Base-by-base conservation (phyloP, 1,284 basidiomycete species). In the Moniliella sp. region DNA sequence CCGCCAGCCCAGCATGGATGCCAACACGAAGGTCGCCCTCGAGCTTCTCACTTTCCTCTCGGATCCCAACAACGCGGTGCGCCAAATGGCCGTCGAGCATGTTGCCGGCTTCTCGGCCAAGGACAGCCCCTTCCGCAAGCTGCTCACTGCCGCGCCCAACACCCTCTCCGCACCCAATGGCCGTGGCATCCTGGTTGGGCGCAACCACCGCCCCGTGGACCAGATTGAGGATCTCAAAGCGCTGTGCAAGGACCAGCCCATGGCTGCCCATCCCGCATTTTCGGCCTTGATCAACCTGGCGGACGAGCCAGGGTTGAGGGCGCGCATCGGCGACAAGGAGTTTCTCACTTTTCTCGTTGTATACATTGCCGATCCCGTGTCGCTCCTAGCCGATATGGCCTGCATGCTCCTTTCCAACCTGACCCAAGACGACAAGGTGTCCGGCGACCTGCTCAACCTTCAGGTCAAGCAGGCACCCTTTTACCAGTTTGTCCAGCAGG, bases 401-500 rank as follows among this genome's bases (percentile, higher is more conserved):
- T 74, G 81, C 18, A 97, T 99, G 91, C 69, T 97, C 1, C 70
- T 97, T 4, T 93, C 86, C 12, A 99, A 99, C 62, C 66, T 94
- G 27, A 82, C 83, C 10, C 72, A 79, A 9, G 74, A 80, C 32
- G 69, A 80, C 3, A 64, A 69, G 0, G 70, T 78, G 30, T 76
- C 77, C 42, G 65, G 72, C 2, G 61, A 68, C 1, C 64, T 93
- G 7, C 65, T 86, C 3, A 66, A 67, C 2, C 65, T 86, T 18
- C 71, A 44, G 19, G 48, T 58, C 18, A 44, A 46, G 15, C 42
- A 47, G 10, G 40, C 43, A 15, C 51, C 51, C 1, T 49, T 55
- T 31, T 56, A 57, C 39, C 43, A 39, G 19, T 55, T 57, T 33
- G 40, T 52, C 23, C 39, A 48, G 8, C 38, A 45, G 11, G 36